These are phyloP conservation scores for Lactifluus echinatus DNA, from an alignment of 768 basidiomycete genomes.

Conservation along the genomic window DNA sequence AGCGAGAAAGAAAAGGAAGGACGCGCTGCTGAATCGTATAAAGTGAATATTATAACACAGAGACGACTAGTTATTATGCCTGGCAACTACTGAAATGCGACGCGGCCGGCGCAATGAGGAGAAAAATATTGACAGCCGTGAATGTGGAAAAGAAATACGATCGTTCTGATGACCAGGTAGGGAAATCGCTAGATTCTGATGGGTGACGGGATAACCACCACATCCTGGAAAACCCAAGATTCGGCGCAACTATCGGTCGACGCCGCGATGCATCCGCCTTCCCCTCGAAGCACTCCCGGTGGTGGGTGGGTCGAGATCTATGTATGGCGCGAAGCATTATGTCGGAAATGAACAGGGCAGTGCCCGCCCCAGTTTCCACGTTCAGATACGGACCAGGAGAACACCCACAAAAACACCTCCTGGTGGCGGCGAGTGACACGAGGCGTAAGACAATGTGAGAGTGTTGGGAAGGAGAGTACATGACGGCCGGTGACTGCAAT, in stretches of 20 bases:
- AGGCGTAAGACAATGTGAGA: not conserved
- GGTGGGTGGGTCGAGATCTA: not conserved
- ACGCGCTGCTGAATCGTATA: not conserved
- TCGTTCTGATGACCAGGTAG: not conserved
- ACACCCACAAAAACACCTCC: not conserved
- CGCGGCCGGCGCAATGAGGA: not conserved
- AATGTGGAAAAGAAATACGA: not conserved
- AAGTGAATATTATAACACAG: not conserved
- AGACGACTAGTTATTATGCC: not conserved
- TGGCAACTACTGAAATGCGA: not conserved
- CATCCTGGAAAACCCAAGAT: not conserved
- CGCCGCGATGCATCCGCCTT: not conserved
- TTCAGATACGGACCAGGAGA: not conserved
- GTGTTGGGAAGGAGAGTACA: not conserved
- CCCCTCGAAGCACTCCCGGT: not conserved
- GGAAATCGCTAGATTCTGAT: not conserved
- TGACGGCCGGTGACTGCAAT: not conserved
- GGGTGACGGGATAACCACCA: not conserved
- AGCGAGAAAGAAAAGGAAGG: not conserved
- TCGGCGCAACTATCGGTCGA: not conserved
- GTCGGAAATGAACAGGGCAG: not conserved
- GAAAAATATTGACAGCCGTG: not conserved
- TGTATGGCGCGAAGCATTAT: not conserved
- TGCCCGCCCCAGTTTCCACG: not conserved
- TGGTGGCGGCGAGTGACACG: not conserved